These are phyloP conservation scores for Lachnum nothofagi DNA, from an alignment of 2,329 filamentous ascomycete species.

Conservation along the genomic window DNA sequence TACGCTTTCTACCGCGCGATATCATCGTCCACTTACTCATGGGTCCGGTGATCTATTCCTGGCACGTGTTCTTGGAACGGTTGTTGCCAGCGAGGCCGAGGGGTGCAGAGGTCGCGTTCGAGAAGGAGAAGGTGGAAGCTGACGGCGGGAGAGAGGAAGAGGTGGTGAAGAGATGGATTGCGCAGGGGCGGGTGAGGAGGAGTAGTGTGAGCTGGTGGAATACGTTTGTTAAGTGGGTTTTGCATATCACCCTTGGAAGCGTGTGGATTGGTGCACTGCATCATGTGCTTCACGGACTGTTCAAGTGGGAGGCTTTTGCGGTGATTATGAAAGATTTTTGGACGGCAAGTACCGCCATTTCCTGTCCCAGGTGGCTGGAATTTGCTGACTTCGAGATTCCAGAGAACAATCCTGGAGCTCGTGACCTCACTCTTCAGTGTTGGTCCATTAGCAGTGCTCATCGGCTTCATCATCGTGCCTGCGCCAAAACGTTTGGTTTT, in stretches of 20 bases:
- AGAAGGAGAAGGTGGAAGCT: slow-evolving; percentile 1
- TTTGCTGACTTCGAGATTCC: background rate
- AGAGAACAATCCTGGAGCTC: background rate
- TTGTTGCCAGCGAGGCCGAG: slow-evolving; percentile 4
- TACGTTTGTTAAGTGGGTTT: slow-evolving; percentile 5
- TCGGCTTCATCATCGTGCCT: slow-evolving; percentile 5
- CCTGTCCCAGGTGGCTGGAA: background rate
- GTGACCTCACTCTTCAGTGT: background rate
- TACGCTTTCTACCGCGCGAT: background rate
- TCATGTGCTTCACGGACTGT: background rate
- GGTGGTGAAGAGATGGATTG: slow-evolving; percentile 7
- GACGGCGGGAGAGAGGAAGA: slow-evolving; percentile 3
- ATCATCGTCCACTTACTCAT: slow-evolving; percentile 1
- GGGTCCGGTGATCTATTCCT: slow-evolving; percentile 1
- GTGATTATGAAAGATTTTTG: background rate
- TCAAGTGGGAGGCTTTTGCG: background rate
- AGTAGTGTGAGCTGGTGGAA: slow-evolving; percentile 4
- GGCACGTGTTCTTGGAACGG: slow-evolving; percentile 4
- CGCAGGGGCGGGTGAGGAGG: slow-evolving; percentile 1
- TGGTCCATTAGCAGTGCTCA: background rate
- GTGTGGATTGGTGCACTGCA: background rate
- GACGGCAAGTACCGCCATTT: background rate
- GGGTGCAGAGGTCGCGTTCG: background rate
- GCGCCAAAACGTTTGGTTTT: slow-evolving; percentile 2
- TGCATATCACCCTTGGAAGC: slow-evolving; percentile 1